Conservation (phyloP, 2,329 filamentous ascomycete genomes). For the Huntiella abstrusa region DNA sequence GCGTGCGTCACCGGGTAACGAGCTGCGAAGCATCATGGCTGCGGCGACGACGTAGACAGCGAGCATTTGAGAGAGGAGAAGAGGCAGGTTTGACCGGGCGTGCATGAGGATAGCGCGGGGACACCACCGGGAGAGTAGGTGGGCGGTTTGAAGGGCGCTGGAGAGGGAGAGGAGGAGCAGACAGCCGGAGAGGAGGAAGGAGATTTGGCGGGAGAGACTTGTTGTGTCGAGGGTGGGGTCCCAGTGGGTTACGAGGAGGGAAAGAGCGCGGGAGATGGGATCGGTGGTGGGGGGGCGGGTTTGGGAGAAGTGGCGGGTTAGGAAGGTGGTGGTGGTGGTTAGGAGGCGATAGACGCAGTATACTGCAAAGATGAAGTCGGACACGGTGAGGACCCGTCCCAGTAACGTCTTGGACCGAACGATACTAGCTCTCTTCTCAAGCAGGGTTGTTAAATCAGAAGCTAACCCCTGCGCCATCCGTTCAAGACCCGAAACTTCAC, state of each 20-base stretch:
- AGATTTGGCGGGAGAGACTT: slow-evolving; percentile 77
- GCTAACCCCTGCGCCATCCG: slow-evolving; percentile 59
- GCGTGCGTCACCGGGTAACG: slow-evolving; percentile 54
- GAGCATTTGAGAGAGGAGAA: slow-evolving; percentile 61
- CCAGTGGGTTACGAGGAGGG: slow-evolving; percentile 64
- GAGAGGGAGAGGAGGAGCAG: slow-evolving; percentile 70
- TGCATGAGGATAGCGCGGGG: slow-evolving; percentile 55
- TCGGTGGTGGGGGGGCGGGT: slow-evolving; percentile 24
- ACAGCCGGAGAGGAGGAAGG: slow-evolving; percentile 63
- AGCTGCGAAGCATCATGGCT: slow-evolving; percentile 46
- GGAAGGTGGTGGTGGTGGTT: slow-evolving; percentile 48
- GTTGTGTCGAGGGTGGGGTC: slow-evolving; percentile 65
- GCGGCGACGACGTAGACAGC: slow-evolving; percentile 75
- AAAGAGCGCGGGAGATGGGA: slow-evolving; percentile 67
- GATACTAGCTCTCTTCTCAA: slow-evolving; percentile 42
- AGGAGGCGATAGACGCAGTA: slow-evolving; percentile 75
- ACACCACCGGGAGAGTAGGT: slow-evolving; percentile 57
- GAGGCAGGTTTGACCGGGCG: slow-evolving; percentile 56
- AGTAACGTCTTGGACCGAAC: slow-evolving; percentile 46
- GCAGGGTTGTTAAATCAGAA: slow-evolving; percentile 41
- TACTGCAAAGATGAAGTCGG: slow-evolving; percentile 49
- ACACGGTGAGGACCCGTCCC: slow-evolving; percentile 44
- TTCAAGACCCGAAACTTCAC: slow-evolving; percentile 64
- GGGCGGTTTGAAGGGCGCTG: slow-evolving; percentile 68
- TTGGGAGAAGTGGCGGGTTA: slow-evolving; percentile 37